phyloP scores from a whole-genome alignment of 2,329 filamentous ascomycete species.

The Neurospora sp. region DNA sequence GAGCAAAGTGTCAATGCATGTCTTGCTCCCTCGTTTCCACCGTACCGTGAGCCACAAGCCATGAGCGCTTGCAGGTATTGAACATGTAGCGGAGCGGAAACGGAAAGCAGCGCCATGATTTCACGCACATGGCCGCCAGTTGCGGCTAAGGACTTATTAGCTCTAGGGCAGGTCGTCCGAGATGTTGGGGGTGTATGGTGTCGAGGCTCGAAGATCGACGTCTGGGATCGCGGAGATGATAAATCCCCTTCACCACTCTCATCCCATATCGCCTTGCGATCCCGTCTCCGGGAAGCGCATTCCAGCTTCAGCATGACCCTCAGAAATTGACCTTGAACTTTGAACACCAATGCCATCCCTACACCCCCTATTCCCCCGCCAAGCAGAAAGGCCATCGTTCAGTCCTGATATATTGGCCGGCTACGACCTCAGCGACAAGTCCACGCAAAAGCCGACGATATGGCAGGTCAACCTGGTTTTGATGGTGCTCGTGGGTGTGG shows the following conservation, averaged over 20 bases:
- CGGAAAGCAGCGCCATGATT: background rate
- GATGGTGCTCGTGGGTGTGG: constrained; percentile 14
- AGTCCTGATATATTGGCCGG: constrained; percentile 10
- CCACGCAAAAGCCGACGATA: constrained; percentile 6
- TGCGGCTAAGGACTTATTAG: background rate
- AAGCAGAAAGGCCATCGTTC: background rate
- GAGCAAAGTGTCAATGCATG: background rate
- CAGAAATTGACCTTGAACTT: background rate
- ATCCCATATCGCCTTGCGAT: background rate
- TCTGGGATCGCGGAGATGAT: background rate
- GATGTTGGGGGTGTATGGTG: background rate
- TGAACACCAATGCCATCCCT: background rate
- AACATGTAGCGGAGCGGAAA: background rate
- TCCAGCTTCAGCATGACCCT: background rate
- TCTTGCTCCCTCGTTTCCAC: background rate
- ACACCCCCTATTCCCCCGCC: background rate
- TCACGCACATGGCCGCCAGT: background rate
- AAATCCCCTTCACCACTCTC: background rate
- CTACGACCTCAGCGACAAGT: constrained; percentile 15
- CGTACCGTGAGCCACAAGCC: background rate
- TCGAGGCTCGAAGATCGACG: background rate
- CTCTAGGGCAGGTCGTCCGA: background rate
- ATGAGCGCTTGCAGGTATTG: background rate
- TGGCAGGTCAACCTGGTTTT: constrained; percentile 11
- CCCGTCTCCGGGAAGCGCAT: background rate